A percentile compares a stretch with the other conserved stretches of the same genome.
Evolutionary conservation across 352 stramenopile genomes (phyloP).

Genomic region (Phytophthora cactorum): DNA sequence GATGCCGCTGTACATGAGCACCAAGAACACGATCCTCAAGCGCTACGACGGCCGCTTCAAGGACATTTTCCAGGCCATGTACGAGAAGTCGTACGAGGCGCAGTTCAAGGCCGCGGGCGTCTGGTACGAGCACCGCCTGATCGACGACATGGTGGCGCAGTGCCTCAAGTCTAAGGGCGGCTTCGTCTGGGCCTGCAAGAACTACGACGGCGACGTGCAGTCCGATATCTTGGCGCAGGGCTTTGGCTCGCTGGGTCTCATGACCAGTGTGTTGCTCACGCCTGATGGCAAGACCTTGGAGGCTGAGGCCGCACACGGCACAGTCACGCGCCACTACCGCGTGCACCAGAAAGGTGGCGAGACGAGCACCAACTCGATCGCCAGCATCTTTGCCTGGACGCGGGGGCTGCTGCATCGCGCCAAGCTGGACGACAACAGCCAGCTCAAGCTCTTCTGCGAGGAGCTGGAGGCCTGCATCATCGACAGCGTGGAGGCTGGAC

Average conservation of each 20-base stretch:
- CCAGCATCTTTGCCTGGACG: conserved; percentile 91
- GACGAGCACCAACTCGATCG: conserved; percentile 91
- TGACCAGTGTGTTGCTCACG: conserved; percentile 87
- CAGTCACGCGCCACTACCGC: conserved; percentile 89
- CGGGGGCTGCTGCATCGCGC: conserved; percentile 81
- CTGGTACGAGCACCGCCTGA: conserved; percentile 88
- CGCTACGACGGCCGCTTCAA: conserved; percentile 88
- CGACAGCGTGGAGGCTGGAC: conserved; percentile 79
- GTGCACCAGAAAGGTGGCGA: conserved; percentile 89
- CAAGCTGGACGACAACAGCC: conserved; percentile 85
- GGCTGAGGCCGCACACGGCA: conserved; percentile 90
- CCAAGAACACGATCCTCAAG: conserved; percentile 94
- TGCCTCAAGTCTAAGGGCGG: conserved; percentile 88
- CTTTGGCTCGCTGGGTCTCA: conserved; percentile 88
- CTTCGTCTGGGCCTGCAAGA: conserved; percentile 93
- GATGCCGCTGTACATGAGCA: conserved; percentile 86
- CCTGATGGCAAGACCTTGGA: conserved; percentile 89
- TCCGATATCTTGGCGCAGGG: conserved; percentile 91
- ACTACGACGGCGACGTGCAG: conserved; percentile 93
- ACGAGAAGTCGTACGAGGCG: conserved; percentile 78
- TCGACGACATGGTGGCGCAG: conserved; percentile 93
- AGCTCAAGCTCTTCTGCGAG: conserved; percentile 74
- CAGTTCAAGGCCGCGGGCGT: conserved; percentile 77
- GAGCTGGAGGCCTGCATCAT: conserved; percentile 83
- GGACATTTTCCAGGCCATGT: conserved; percentile 91